These are phyloP conservation scores for Pleurostoma richardsiae DNA, from an alignment of 2,329 filamentous ascomycete species.

Conservation along the genomic window DNA sequence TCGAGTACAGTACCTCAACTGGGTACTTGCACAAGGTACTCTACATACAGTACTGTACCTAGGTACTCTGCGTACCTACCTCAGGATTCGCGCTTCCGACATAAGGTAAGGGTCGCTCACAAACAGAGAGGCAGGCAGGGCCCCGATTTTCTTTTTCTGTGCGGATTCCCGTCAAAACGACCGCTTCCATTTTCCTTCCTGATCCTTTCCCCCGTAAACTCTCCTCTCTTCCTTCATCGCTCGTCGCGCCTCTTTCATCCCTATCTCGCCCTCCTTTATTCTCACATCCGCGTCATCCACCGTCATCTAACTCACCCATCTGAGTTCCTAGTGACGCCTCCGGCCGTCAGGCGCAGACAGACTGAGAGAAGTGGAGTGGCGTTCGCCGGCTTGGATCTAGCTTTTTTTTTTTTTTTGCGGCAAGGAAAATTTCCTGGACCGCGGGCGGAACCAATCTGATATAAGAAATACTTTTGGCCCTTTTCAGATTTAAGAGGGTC, in stretches of 20 bases:
- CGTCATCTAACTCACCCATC: background rate
- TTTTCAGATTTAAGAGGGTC: background rate
- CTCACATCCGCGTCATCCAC: conserved; percentile 6
- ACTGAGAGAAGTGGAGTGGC: no score
- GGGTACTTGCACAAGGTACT: no score
- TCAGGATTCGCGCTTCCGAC: background rate
- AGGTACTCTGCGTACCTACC: background rate
- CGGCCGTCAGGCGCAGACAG: no score
- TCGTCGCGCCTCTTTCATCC: conserved; percentile 11
- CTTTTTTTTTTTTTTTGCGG: no score
- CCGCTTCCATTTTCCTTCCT: conserved; percentile 18
- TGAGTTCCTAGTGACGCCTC: no score
- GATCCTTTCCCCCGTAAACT: conserved; percentile 11
- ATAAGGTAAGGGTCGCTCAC: no score
- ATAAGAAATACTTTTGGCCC: background rate
- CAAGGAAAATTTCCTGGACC: background rate
- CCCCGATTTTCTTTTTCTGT: conserved; percentile 15
- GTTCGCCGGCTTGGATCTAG: no score
- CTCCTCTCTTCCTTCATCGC: conserved; percentile 7
- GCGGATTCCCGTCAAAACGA: conserved; percentile 18
- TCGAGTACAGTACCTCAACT: no score
- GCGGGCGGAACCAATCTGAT: background rate
- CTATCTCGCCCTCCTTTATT: conserved; percentile 9
- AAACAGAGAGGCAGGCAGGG: background rate
- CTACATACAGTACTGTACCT: no score